phyloP scores from a whole-genome alignment of 2,329 filamentous ascomycete species.

The Dichotomopilus funicola region DNA sequence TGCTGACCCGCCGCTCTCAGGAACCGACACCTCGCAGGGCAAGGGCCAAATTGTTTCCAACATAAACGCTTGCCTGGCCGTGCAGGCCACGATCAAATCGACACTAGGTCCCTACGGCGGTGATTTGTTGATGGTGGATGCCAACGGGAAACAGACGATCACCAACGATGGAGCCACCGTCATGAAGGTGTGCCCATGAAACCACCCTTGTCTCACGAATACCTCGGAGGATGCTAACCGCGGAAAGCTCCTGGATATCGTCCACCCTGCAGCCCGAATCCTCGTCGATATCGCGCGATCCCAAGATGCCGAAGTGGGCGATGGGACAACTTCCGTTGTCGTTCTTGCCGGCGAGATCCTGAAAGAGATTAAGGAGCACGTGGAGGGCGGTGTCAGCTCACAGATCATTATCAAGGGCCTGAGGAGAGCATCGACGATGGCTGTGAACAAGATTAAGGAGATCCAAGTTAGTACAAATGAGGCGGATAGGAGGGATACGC shows the following conservation, averaged over 20 bases:
- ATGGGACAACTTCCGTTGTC: slow-evolving; percentile 95
- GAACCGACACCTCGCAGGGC: slow-evolving; percentile 94
- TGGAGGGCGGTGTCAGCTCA: slow-evolving; percentile 94
- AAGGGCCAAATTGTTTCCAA: slow-evolving; percentile 96
- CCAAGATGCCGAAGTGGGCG: slow-evolving; percentile 97
- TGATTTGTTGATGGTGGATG: slow-evolving; percentile 90
- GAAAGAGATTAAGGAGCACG: slow-evolving; percentile 92
- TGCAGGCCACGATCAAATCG: slow-evolving; percentile 91
- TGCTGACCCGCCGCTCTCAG: slow-evolving; percentile 31
- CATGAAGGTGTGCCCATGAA: slow-evolving; percentile 68
- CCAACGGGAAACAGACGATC: slow-evolving; percentile 92
- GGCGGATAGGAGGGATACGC: slow-evolving; percentile 76
- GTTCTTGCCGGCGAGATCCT: slow-evolving; percentile 96
- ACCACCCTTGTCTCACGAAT: not conserved
- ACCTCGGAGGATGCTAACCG: slow-evolving; percentile 4
- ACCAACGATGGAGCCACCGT: slow-evolving; percentile 99
- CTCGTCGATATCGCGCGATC: slow-evolving; percentile 97
- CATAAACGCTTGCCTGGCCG: slow-evolving; percentile 95
- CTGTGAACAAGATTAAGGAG: slow-evolving; percentile 98
- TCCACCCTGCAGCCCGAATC: slow-evolving; percentile 93
- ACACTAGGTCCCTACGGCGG: slow-evolving; percentile 95
- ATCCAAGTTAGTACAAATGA: slow-evolving; percentile 84
- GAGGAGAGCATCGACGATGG: slow-evolving; percentile 78
- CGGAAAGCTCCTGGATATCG: slow-evolving; percentile 83
- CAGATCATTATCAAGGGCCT: slow-evolving; percentile 97